Evolutionary conservation across 805 yeast genomes (phyloP).

Genomic region (Starmerella stellata): DNA sequence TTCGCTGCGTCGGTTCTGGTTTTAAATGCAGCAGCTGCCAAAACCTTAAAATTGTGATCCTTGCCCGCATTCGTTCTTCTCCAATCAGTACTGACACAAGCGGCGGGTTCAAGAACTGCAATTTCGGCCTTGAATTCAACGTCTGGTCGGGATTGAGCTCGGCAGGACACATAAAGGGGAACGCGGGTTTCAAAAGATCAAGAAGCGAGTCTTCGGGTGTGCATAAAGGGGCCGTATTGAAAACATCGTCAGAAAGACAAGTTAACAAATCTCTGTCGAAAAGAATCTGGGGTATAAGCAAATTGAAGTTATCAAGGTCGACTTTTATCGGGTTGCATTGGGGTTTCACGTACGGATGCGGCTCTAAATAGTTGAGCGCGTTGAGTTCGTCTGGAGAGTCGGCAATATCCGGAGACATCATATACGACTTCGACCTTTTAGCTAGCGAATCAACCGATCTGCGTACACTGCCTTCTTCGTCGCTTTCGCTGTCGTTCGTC

Average conservation of each 20-base stretch:
- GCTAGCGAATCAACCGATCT: neutral
- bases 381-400: neutral
- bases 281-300: constrained; percentile 22
- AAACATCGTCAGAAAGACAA: neutral
- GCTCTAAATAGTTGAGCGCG: neutral
- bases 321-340: neutral
- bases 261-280: constrained; percentile 22
- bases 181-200: constrained; percentile 3
- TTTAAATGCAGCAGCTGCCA: constrained; percentile 26
- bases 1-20: constrained; percentile 18
- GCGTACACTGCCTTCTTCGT: neutral
- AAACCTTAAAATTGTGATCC: constrained; percentile 25
- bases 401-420: neutral
- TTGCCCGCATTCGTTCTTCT: constrained; percentile 20
- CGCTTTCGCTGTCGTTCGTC: neutral
- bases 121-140: neutral
- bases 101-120: constrained; percentile 20
- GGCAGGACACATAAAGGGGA: constrained; percentile 2
- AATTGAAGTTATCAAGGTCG: neutral
- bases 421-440: no score
- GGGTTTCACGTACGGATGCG: neutral
- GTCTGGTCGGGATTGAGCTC: neutral
- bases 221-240: neutral
- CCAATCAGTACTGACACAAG: constrained; percentile 18
- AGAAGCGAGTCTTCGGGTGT: constrained; percentile 1